Conservation (phyloP, 495 filamentous ascomycete species). For the Jackrogersella multiformis region DNA sequence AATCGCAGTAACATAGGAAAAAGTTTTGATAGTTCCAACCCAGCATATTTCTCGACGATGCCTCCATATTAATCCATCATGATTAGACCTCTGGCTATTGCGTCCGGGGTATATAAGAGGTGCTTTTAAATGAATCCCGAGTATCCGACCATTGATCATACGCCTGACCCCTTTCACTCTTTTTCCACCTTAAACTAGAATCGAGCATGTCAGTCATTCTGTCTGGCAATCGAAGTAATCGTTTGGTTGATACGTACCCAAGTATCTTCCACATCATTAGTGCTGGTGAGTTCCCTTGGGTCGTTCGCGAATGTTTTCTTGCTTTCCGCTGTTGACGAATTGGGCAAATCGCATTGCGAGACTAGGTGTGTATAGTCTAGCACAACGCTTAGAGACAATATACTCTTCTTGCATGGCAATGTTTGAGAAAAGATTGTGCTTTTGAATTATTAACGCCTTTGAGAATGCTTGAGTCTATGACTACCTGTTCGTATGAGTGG, state of each 20-base stretch:
- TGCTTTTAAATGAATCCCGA: conserved; percentile 30
- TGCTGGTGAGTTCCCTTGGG: conserved; percentile 38
- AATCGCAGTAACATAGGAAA: no score
- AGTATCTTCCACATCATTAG: conserved; percentile 21
- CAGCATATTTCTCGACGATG: no score
- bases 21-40: no score
- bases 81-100: conserved; percentile 16
- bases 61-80: neutral
- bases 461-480: neutral
- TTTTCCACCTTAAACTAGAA: conserved; percentile 15
- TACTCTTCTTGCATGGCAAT: conserved; percentile 37
- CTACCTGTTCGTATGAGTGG: neutral
- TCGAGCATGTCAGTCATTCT: conserved; percentile 9
- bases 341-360: conserved; percentile 44
- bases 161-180: neutral
- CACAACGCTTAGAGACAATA: conserved; percentile 33
- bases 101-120: conserved; percentile 27
- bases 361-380: conserved; percentile 19
- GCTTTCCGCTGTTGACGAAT: conserved; percentile 46
- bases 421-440: neutral
- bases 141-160: conserved; percentile 26
- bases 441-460: neutral
- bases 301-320: conserved; percentile 44
- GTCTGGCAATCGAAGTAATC: neutral
- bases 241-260: conserved; percentile 19